Base-by-base conservation (phyloP, 352 stramenopile genomes). In the Phytophthora pini region DNA sequence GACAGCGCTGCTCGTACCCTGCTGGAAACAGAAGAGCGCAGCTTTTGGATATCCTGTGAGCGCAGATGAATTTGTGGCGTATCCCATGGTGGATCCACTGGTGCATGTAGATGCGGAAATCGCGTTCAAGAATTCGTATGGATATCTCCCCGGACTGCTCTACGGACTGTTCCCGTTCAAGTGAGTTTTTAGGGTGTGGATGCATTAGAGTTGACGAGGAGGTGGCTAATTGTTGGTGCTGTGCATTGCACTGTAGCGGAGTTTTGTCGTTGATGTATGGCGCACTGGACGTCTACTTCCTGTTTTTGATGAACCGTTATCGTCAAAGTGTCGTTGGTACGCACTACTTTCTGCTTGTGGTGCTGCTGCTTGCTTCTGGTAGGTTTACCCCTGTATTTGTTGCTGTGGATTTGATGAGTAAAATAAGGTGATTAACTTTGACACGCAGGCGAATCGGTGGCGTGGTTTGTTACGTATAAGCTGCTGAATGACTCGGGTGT, bases 131-230 rank as follows among this genome's bases (percentile, higher is more conserved):
- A 97, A 97, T 56, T 77, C 86, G 20, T 94, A 95, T 52, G 89
- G 89, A 10, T 97, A 90, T 59, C 49, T 97, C 2, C 89, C 89
- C 2, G 87, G 80, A 17, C 61, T 95, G 34, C 74, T 95, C 29
- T 94, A 84, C 34, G 89, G 88, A 15, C 74, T 95, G 29, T 88
- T 91, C 53, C 87, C 84, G 9, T 95, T 97, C 79, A 94, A 87
- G 88, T 96, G 73, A 46, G 73, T 79, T 27, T 17, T 4, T 32
- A 60, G n/a, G 9, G 15, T 36, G 8, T 36, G 9, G 58, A 15
- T 3, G n/a, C 57, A 45, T 38, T 39, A 22, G 7, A 13, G 17
- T 64, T 34, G 11, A 65, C 24, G 27, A 27, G 34, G 8, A 22
- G 8, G 15, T 26, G 31, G 26, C 50, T 64, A 55, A 67, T 52